phyloP scores from a whole-genome alignment of 2,329 filamentous ascomycete genomes.

The Metarhizium robertsii region DNA sequence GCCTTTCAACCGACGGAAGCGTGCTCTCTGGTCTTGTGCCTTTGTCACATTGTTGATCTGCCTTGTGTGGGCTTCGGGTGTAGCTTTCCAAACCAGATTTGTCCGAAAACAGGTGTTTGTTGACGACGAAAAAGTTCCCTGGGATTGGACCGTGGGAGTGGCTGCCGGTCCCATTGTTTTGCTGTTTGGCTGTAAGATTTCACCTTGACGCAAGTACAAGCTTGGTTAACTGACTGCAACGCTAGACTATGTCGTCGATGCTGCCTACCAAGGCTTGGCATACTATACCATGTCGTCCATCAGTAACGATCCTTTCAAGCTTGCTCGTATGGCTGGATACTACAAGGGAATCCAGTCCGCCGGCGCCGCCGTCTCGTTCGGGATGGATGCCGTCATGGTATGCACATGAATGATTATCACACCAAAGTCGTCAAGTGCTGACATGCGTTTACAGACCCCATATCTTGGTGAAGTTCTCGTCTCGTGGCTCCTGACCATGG shows the following conservation, averaged over 20 bases:
- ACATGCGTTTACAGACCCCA: background rate
- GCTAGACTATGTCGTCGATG: constrained; percentile 17
- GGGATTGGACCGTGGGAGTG: constrained; percentile 16
- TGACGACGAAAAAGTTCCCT: constrained; percentile 11
- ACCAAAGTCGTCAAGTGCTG: background rate
- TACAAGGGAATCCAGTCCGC: constrained; percentile 80
- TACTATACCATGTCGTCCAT: constrained; percentile 69
- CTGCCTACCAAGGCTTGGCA: constrained; percentile 40
- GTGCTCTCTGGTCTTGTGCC: constrained; percentile 50
- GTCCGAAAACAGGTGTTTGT: constrained; percentile 9
- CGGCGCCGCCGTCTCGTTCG: constrained; percentile 46
- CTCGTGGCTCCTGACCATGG: constrained; percentile 2
- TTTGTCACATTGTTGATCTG: constrained; percentile 54
- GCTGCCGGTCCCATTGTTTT: constrained; percentile 16
- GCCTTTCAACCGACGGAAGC: constrained; percentile 43
- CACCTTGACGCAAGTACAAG: background rate
- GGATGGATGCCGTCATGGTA: constrained; percentile 24
- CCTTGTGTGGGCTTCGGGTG: constrained; percentile 60
- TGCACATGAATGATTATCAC: background rate
- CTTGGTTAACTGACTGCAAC: constrained; percentile 7
- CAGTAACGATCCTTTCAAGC: constrained; percentile 62
- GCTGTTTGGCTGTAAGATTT: constrained; percentile 13
- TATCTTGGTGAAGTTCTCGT: constrained; percentile 6
- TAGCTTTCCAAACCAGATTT: constrained; percentile 55
- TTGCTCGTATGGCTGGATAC: constrained; percentile 68